Evolutionary conservation across 192 early-diverging fungal species (phyloP), one percentile per base, ranked within the genome.

Genomic region (Thamnidium elegans): DNA sequence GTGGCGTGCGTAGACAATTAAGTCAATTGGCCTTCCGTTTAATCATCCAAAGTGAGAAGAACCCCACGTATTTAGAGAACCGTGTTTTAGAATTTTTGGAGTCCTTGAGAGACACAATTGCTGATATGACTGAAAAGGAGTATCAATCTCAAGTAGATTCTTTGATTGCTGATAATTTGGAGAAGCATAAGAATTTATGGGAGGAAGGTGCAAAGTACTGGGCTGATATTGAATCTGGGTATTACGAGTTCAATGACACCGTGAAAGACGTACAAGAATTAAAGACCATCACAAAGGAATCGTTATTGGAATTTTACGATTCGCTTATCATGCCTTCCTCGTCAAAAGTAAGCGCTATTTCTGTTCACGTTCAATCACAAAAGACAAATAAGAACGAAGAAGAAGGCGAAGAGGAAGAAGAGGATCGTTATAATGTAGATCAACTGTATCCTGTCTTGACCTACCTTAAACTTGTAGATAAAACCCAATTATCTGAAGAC

Each of bases 1-100:
- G 82, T 62, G 79, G 75, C 15, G 48, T 77, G 13, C 76, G 76
- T 44, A 81, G 77, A 68, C 70, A 74, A 44, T 77, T 83, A 39
- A 84, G 87, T 3, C 74, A 77, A 30, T 81, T 88, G 59, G 84
- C 86, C 10, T 76, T 93, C 58, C 72, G 86, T 6, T 63, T 96
- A 34, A 75, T 92, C 14, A 80, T 98, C 31, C 94, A 98, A 69
- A 92, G 90, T 66, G 94, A 94, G 68, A 66, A 79, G 1, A 88
- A 89, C 46, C 89, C 96, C 0, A 62, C 80, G 26, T 90, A 87
- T 66, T 68, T 98, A n/a, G 84, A 93, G 62, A 69, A 68, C 54
- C 76, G 93, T 42, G 87, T 93, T 56, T 80, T 87, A 48, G 65
- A 63, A 46, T 96, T 96, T 71, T 69, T 96, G 45, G 63, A 61